Conservation (phyloP, 2,329 filamentous ascomycete genomes). For the Hypoxylon rubiginosum region DNA sequence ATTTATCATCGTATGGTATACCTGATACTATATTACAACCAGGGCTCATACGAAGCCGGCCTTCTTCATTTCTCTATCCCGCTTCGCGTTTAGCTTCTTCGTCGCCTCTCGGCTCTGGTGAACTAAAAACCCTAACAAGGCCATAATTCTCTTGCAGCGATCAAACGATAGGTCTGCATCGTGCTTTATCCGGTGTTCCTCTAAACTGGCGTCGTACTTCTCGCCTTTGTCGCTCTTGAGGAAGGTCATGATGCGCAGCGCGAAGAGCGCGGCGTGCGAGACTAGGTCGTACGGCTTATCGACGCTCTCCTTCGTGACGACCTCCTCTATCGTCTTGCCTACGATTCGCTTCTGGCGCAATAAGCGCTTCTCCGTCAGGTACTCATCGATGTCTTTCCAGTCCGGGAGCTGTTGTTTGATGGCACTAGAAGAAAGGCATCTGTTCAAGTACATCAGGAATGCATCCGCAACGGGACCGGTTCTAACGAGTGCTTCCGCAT, state of each 20-base stretch:
- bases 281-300: conserved; percentile 24
- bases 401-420: conserved; percentile 8
- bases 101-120: conserved; percentile 13
- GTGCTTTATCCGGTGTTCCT: not conserved
- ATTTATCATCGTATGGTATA: not conserved
- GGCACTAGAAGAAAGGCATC: conserved; percentile 26
- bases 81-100: not conserved
- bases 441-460: conserved; percentile 29
- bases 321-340: conserved; percentile 5
- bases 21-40: not conserved
- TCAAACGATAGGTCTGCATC: conserved; percentile 14
- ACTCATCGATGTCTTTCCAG: conserved; percentile 30
- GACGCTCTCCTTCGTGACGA: conserved; percentile 6
- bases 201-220: conserved; percentile 13
- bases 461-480: conserved; percentile 21
- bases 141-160: conserved; percentile 23
- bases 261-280: conserved; percentile 28
- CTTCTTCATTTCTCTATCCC: conserved; percentile 1
- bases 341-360: not conserved
- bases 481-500: conserved; percentile 19
- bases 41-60: conserved; percentile 11
- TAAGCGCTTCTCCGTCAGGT: conserved; percentile 9
- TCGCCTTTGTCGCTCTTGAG: conserved; percentile 11
- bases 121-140: conserved; percentile 27
- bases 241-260: conserved; percentile 19